Conservation (phyloP, 164 flowering plant genomes). For the Tetrastigma voinierianum region DNA sequence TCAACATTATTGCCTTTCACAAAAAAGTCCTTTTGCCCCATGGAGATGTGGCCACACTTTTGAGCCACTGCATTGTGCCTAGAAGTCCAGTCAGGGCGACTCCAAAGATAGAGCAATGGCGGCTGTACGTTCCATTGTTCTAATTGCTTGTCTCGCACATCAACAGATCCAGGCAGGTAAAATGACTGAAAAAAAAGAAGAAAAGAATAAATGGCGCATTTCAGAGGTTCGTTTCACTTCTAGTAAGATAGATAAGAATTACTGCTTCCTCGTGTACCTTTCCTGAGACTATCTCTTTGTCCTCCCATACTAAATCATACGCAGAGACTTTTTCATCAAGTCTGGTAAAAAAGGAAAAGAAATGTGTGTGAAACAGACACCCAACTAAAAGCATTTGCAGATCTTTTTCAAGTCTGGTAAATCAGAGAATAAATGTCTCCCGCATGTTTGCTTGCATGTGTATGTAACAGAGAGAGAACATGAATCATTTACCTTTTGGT, state of each 20-base stretch:
- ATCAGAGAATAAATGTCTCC: background rate
- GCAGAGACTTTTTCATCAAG: constrained; percentile 49
- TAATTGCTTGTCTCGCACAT: constrained; percentile 58
- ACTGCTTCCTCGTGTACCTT: constrained; percentile 40
- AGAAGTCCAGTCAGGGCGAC: constrained; percentile 65
- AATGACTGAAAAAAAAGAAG: constrained; percentile 53
- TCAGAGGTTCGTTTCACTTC: background rate
- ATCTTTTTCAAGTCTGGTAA: constrained; percentile 10
- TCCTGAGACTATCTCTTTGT: constrained; percentile 47
- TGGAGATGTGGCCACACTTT: constrained; percentile 45
- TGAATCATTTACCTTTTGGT: constrained; percentile 57
- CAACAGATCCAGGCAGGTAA: constrained; percentile 85
- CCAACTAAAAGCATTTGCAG: constrained; percentile 14
- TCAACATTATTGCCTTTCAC: constrained; percentile 3
- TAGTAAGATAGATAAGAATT: no score
- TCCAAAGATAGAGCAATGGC: constrained; percentile 84
- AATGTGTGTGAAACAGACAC: constrained; percentile 6
- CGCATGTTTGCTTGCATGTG: no score
- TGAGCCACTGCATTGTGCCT: constrained; percentile 57
- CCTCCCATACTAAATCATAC: constrained; percentile 78
- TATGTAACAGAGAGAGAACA: background rate
- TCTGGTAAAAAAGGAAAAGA: constrained; percentile 33
- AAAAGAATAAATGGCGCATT: constrained; percentile 2
- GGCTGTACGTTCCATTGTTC: constrained; percentile 72
- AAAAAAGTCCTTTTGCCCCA: background rate